Evolutionary conservation across 2,329 filamentous ascomycete species (phyloP).

Genomic region (Mollisiaceae sp.): DNA sequence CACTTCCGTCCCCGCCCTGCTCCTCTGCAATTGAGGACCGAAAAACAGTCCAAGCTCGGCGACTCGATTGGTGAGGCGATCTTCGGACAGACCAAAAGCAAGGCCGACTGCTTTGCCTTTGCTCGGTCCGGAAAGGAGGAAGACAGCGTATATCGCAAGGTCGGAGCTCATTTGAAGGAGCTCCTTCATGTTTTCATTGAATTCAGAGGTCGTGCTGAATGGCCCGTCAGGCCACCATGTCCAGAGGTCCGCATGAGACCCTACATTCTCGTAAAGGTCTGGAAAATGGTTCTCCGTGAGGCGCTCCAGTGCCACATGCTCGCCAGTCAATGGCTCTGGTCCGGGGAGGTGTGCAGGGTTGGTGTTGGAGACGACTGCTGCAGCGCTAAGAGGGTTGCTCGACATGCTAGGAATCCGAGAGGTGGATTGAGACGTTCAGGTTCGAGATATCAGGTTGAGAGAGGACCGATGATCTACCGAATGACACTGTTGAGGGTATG

Average conservation of each 20-base stretch:
- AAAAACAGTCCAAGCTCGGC: constrained; percentile 50
- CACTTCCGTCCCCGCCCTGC: constrained; percentile 59
- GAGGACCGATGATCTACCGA: background rate
- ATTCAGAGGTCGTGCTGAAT: constrained; percentile 15
- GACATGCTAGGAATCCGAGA: constrained; percentile 10
- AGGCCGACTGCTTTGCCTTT: constrained; percentile 23
- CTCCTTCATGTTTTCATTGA: constrained; percentile 16
- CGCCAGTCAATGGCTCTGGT: constrained; percentile 21
- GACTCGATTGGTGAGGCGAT: constrained; percentile 23
- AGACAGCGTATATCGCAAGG: constrained; percentile 19
- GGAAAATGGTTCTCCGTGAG: constrained; percentile 21
- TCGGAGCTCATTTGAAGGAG: constrained; percentile 15
- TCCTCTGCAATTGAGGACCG: constrained; percentile 54
- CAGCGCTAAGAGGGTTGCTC: constrained; percentile 14
- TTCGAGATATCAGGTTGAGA: constrained; percentile 17
- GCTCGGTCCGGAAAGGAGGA: constrained; percentile 18
- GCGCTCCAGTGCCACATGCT: constrained; percentile 22
- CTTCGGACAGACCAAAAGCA: constrained; percentile 16
- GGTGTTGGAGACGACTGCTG: constrained; percentile 20
- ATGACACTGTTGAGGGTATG: no score
- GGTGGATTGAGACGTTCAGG: constrained; percentile 14
- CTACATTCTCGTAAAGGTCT: constrained; percentile 19
- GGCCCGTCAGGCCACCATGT: constrained; percentile 23
- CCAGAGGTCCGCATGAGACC: constrained; percentile 23
- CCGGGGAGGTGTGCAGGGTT: constrained; percentile 20